phyloP scores from a whole-genome alignment of 177 flowering plant species.

The Telopea speciosissima region DNA sequence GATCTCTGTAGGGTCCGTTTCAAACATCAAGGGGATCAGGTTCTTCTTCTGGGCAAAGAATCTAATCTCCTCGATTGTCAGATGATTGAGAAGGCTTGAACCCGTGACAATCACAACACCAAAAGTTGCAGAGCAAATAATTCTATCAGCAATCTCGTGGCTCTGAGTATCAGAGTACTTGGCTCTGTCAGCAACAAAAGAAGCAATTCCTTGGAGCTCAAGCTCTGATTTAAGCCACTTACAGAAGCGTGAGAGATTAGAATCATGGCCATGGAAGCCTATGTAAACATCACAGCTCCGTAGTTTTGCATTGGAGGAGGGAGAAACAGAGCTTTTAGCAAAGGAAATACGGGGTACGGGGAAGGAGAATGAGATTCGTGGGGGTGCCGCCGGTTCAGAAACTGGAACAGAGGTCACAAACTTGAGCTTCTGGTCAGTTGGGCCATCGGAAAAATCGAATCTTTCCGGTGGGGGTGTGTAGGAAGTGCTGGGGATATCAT shows the following conservation, averaged over 20 bases:
- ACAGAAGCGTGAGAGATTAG: conserved; percentile 61
- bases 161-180: conserved; percentile 73
- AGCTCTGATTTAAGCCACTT: conserved; percentile 93
- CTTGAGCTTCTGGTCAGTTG: conserved; percentile 41
- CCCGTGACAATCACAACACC: conserved; percentile 62
- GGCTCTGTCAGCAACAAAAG: conserved; percentile 80
- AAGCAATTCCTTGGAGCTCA: conserved; percentile 82
- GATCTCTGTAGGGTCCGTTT: conserved; percentile 42
- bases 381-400: conserved; percentile 44
- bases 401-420: conserved; percentile 38
- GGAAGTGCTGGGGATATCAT: conserved; percentile 84
- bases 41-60: conserved; percentile 87
- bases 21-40: conserved; percentile 66
- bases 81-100: conserved; percentile 44
- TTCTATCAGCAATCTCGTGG: conserved; percentile 84
- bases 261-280: conserved; percentile 70
- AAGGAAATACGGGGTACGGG: conserved; percentile 74
- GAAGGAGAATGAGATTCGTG: conserved; percentile 75
- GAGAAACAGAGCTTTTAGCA: conserved; percentile 54
- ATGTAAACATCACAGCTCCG: conserved; percentile 91
- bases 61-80: conserved; percentile 67
- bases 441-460: conserved; percentile 57
- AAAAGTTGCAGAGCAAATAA: conserved; percentile 67
- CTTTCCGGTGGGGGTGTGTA: conserved; percentile 84
- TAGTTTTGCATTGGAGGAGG: conserved; percentile 61